These are phyloP conservation scores for Ophiocordyceps unilateralis DNA, from an alignment of 2,329 filamentous ascomycete species.

Conservation along the genomic window DNA sequence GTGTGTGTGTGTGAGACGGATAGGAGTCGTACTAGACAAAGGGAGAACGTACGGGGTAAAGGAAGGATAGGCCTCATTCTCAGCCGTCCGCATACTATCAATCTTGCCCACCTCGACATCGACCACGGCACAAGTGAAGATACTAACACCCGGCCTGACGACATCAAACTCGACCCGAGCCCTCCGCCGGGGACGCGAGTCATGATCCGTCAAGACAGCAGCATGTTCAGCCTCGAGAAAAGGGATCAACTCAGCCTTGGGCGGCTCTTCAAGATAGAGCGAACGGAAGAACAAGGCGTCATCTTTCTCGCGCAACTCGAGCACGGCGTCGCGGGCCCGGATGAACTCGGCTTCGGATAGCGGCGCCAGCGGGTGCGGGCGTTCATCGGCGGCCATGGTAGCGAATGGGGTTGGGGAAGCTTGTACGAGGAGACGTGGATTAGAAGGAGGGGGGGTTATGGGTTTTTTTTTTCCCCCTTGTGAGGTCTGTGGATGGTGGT, in stretches of 20 bases:
- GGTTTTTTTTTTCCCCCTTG: too few relatives aligned
- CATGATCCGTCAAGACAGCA: slow-evolving; percentile 10
- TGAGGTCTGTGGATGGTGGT: too few relatives aligned
- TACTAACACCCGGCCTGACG: slow-evolving; percentile 7
- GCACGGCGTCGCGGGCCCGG: slow-evolving; percentile 16
- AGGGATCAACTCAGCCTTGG: slow-evolving; percentile 25
- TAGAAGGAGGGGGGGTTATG: too few relatives aligned
- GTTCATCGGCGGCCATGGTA: too few relatives aligned
- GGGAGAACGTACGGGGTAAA: slow-evolving; percentile 11
- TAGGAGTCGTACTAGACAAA: neutral
- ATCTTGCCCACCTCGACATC: slow-evolving; percentile 12
- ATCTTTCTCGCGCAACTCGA: slow-evolving; percentile 9
- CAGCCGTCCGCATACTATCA: slow-evolving; percentile 10
- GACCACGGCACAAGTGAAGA: slow-evolving; percentile 18
- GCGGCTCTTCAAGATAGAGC: slow-evolving; percentile 31
- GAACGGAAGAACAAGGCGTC: slow-evolving; percentile 25
- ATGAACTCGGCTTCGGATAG: slow-evolving; percentile 13
- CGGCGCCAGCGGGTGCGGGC: slow-evolving; percentile 15
- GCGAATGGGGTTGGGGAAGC: too few relatives aligned
- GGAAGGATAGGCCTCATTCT: slow-evolving; percentile 12
- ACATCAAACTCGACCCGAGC: slow-evolving; percentile 25
- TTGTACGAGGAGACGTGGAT: too few relatives aligned
- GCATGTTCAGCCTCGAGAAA: slow-evolving; percentile 28
- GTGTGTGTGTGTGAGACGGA: neutral
- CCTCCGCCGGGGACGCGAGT: slow-evolving; percentile 15